Evolutionary conservation across 1,284 basidiomycete genomes (phyloP), one percentile per base, ranked within the genome.

Genomic region (Fistulinella cinereoalba): DNA sequence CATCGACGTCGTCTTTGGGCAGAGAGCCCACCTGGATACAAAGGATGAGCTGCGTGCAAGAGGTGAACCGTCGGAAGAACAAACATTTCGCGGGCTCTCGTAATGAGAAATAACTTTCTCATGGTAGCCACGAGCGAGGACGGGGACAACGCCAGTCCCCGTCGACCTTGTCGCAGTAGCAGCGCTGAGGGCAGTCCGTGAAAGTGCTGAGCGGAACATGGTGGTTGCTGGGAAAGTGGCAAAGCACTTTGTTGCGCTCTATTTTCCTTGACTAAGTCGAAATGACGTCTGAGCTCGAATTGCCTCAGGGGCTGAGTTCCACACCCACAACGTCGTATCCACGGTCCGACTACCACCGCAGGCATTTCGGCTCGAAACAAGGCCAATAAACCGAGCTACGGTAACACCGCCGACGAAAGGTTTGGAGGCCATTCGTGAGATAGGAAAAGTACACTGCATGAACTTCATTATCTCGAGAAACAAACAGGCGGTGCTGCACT

Each of bases 21-120:
- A 99, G 81, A 43, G 93, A 97, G 51, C 96, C 96, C 43, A 98
- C 94, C 92, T 97, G 62, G 13, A 57, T 37, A 41, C 55, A 58
- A 48, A 31, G 36, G 36, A 80, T 82, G 79, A 81, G 80, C 80
- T 77, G 23, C 8, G 37, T 5, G 6, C 41, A 19, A 62, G 60
- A 55, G 58, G 63, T 57, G 59, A 42, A 52, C 37, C 31, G 42
- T 55, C 56, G 57, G 60, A 57, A 61, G 54, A 44, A 80, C 86
- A 51, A 63, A 95, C 94, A 72, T 97, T 97, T 76, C 88, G 83
- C 56, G 94, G 94, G 70, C 81, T 84, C 76, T 96, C 92, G 70
- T 97, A 97, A 72, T 97, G 94, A 44, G 92, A 91, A 57, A 96
- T 94, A 51, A 96, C 92, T 65, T 94, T 95, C 67, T 92, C 90